Evolutionary conservation across 2,329 filamentous ascomycete genomes (phyloP), one percentile per base, ranked within the genome.

Genomic region (Sporothrix brasiliensis): DNA sequence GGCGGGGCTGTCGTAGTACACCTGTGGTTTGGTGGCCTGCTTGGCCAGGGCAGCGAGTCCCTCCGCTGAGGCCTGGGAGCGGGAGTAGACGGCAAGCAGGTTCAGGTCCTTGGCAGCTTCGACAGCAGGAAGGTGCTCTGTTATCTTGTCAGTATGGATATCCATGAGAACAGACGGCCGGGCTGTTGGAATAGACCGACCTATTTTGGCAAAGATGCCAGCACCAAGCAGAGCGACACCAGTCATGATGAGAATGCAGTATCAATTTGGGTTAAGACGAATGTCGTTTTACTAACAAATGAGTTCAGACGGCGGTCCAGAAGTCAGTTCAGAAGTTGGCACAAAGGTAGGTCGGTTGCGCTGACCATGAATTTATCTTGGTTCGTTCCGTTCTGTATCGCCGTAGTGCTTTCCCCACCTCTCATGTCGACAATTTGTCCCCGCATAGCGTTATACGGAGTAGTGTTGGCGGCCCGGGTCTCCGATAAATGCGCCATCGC

Each of bases 51-150:
- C 77, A n/a, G 81, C 78, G 21, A 83, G 80, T 2, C 79, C 78
- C 73, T 85, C 76, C 19, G 87, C 88, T 0, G 88, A 88, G 21
- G 81, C 79, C 67, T 86, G 82, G 10, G 87, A 87, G 67, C 89
- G 86, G 2, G 88, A 91, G 79, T 89, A 92, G 74, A 91, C 82
- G 21, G 88, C 88, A 79, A 88, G 89, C 73, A 92, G 83, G 16
- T 79, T 78, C 13, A 91, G 79, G 50, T 76, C 68, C 9, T 82
- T 76, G 68, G 80, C 82, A 30, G 84, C 83, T 74, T 86, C 80
- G 67, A 92, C 84, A 54, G 89, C 89, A 16, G 89, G 89, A 67
- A 79, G 75, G 63, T 77, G 77, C 70, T 78, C 76, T 78, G 52
- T 56, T n/a, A 30, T 16, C 2, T 2, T 19, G 49, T 50, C 7